A percentile compares a stretch with the other conserved stretches of the same genome.
Evolutionary conservation across 176 grass and related monocot species (phyloP).

Genomic region (Musa acuminata): DNA sequence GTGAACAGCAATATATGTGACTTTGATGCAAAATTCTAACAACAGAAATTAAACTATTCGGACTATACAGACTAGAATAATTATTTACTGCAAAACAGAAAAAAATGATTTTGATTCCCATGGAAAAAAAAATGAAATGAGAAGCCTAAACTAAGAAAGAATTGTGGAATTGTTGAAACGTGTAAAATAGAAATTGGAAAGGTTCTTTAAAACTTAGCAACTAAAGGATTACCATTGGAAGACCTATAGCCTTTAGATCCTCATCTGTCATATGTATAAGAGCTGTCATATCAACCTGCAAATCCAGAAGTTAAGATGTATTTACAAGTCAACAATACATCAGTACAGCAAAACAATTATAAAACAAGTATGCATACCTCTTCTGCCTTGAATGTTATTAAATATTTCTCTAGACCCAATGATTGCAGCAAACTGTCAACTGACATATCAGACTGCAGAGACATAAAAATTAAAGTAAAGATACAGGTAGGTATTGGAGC

Average conservation of each 20-base stretch:
- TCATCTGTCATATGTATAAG: constrained; percentile 61
- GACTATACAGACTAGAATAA: too few species aligned
- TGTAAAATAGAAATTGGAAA: neutral
- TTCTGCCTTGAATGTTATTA: constrained; percentile 52
- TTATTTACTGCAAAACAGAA: too few species aligned
- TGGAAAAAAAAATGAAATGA: too few species aligned
- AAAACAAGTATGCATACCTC: constrained; percentile 32
- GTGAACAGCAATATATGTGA: too few species aligned
- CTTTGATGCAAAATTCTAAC: too few species aligned
- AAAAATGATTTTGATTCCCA: too few species aligned
- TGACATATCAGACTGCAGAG: constrained; percentile 29
- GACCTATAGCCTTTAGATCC: constrained; percentile 57
- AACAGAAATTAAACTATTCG: too few species aligned
- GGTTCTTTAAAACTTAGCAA: neutral
- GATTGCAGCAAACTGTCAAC: constrained; percentile 51
- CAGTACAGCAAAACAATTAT: neutral
- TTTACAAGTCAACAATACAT: neutral
- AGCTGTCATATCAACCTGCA: constrained; percentile 71
- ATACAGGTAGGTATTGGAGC: neutral
- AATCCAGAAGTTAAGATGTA: constrained; percentile 18
- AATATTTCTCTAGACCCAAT: constrained; percentile 61
- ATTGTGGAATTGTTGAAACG: too few species aligned
- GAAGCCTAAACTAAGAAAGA: too few species aligned
- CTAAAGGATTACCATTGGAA: constrained; percentile 55
- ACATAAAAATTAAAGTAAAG: constrained; percentile 15